Conservation (phyloP, 352 stramenopile genomes). For the Globisporangium recalcitrans region DNA sequence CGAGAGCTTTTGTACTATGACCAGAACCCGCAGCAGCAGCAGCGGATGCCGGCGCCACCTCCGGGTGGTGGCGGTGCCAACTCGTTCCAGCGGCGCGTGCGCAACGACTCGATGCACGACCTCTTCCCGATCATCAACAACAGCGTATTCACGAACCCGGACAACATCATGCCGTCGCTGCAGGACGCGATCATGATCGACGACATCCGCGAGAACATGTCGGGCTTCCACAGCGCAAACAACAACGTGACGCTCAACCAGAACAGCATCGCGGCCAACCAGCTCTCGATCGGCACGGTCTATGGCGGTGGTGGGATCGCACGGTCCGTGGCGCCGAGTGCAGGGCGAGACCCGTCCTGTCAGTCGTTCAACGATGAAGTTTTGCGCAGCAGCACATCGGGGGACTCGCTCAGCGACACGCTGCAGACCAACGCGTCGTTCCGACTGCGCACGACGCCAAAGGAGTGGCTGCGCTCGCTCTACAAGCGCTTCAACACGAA, state of each 20-base stretch:
- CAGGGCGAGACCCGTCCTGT: conserved; percentile 19
- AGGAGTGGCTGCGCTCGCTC: conserved; percentile 28
- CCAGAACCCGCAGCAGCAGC: conserved; percentile 17
- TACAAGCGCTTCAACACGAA: conserved; percentile 56
- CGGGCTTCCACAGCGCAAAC: conserved; percentile 10
- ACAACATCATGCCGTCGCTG: conserved; percentile 68
- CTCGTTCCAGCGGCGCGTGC: conserved; percentile 15
- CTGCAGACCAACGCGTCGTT: conserved; percentile 12
- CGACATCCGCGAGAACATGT: conserved; percentile 36
- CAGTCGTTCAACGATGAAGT: conserved; percentile 22
- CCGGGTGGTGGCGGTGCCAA: conserved; percentile 1
- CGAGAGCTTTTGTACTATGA: conserved; percentile 1
- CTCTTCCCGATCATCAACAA: conserved; percentile 59
- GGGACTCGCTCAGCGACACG: conserved; percentile 14
- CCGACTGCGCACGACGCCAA: not conserved
- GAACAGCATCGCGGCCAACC: conserved; percentile 3
- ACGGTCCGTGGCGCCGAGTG: conserved; percentile 1
- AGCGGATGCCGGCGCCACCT: conserved; percentile 20
- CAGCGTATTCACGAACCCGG: conserved; percentile 63
- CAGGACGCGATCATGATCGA: conserved; percentile 77
- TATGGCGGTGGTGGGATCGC: conserved; percentile 8
- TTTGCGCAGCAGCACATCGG: conserved; percentile 11
- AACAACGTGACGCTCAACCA: conserved; percentile 7
- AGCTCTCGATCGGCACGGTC: conserved; percentile 14
- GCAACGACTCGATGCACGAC: conserved; percentile 50